These are phyloP conservation scores for Thielaviopsis euricoi DNA, from an alignment of 2,329 filamentous ascomycete species.

Conservation along the genomic window DNA sequence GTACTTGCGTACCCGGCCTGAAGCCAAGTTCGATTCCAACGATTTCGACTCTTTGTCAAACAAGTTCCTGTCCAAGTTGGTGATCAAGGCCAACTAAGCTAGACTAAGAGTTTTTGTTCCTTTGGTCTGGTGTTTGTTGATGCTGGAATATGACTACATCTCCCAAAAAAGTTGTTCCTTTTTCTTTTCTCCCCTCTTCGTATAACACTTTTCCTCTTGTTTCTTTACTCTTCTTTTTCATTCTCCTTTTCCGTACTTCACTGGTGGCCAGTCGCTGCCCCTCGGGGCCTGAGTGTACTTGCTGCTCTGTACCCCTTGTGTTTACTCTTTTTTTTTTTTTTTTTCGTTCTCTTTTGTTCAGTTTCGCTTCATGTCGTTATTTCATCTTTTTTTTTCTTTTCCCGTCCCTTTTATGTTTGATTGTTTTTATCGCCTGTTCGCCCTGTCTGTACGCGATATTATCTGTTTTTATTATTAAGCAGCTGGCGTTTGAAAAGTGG, in stretches of 20 bases:
- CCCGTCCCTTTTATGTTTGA: not conserved
- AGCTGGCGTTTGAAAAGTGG: not conserved
- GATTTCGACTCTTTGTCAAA: slow-evolving; percentile 94
- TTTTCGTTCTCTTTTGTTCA: slow-evolving; percentile 6
- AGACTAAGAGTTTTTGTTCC: slow-evolving; percentile 15
- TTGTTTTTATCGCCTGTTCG: not conserved
- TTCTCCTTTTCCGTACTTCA: not conserved
- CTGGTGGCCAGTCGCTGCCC: not conserved
- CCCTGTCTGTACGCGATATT: not conserved
- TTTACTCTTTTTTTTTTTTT: slow-evolving; percentile 1
- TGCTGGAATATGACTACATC: not conserved
- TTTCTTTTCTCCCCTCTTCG: not conserved
- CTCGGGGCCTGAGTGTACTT: not conserved
- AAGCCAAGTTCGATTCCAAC: slow-evolving; percentile 70
- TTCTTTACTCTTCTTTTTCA: slow-evolving; percentile 14
- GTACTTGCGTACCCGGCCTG: slow-evolving; percentile 66
- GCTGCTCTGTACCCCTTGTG: not conserved
- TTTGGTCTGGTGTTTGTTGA: slow-evolving; percentile 15
- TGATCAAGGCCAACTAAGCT: slow-evolving; percentile 78
- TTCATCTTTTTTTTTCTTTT: slow-evolving; percentile 5
- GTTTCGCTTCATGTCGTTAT: slow-evolving; percentile 16
- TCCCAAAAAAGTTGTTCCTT: not conserved
- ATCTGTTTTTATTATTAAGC: not conserved
- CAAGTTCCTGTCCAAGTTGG: slow-evolving; percentile 92
- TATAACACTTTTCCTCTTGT: slow-evolving; percentile 13